Conservation (phyloP, 1,139 yeast species). For the Hyphopichia fennica region DNA sequence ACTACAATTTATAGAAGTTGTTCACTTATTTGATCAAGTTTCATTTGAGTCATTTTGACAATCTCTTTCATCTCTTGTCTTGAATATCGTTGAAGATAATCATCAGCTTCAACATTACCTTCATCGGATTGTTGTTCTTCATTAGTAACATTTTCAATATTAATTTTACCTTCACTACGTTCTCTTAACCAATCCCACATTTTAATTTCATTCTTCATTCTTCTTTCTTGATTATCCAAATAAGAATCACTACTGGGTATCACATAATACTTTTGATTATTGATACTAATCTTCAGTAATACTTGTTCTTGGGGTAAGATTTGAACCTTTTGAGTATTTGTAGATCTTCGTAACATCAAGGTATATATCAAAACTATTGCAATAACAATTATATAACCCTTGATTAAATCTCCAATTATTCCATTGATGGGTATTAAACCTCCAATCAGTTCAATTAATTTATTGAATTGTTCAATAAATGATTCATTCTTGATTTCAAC, state of each 20-base stretch:
- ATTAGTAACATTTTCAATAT: too few relatives aligned
- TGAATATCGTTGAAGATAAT: conserved; percentile 18
- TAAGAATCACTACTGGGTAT: conserved; percentile 48
- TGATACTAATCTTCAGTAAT: conserved; percentile 29
- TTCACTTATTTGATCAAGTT: conserved; percentile 34
- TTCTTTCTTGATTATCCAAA: conserved; percentile 30
- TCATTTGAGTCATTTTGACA: conserved; percentile 52
- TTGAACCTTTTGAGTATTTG: conserved; percentile 7
- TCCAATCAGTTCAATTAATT: conserved; percentile 31
- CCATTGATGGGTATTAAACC: conserved; percentile 22
- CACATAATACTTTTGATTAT: conserved; percentile 43
- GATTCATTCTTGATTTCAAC: conserved; percentile 7
- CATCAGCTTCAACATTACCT: conserved; percentile 7
- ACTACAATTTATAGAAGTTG: conserved; percentile 5
- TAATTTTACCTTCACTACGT: conserved; percentile 36
- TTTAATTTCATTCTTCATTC: conserved; percentile 56
- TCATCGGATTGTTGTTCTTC: conserved; percentile 6
- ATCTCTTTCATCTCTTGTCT: conserved; percentile 57
- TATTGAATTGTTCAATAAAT: conserved; percentile 20
- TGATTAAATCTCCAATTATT: conserved; percentile 22
- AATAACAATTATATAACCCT: conserved; percentile 22
- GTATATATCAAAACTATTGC: conserved; percentile 3
- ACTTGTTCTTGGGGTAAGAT: conserved; percentile 7
- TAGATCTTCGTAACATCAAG: background rate
- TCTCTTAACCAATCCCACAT: conserved; percentile 84